These are phyloP conservation scores for Platanus orientalis DNA, from an alignment of 164 flowering plant genomes.

Conservation along the genomic window DNA sequence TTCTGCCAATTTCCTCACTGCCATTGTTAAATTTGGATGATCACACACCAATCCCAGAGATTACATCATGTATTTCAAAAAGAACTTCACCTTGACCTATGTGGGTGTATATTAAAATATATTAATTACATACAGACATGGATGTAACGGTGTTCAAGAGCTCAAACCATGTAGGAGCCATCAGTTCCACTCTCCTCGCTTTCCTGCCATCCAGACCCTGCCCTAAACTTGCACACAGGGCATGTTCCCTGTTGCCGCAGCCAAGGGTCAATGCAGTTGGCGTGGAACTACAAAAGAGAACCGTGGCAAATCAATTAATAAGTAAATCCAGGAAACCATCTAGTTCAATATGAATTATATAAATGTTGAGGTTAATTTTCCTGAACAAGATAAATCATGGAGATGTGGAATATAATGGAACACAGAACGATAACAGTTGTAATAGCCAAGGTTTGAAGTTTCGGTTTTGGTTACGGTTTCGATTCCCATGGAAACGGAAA, in stretches of 20 bases:
- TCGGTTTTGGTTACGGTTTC: too few relatives aligned
- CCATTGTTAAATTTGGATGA: too few relatives aligned
- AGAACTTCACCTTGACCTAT: background rate
- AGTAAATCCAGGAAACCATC: background rate
- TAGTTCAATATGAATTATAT: background rate
- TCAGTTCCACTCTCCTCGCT: constrained; percentile 29
- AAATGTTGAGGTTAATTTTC: background rate
- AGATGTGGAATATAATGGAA: too few relatives aligned
- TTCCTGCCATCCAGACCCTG: constrained; percentile 48
- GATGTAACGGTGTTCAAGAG: background rate
- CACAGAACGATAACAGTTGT: too few relatives aligned
- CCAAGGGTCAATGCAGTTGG: constrained; percentile 73
- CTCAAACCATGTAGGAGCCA: constrained; percentile 41
- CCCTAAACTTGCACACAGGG: constrained; percentile 61
- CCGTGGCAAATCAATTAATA: too few relatives aligned
- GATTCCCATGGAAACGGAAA: too few relatives aligned
- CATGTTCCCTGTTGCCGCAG: constrained; percentile 68
- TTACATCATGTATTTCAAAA: too few relatives aligned
- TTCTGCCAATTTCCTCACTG: too few relatives aligned
- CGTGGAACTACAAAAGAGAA: constrained; percentile 49
- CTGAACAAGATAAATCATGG: background rate
- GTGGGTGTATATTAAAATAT: background rate
- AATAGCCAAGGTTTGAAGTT: too few relatives aligned
- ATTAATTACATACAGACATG: background rate
- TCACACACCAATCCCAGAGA: too few relatives aligned